These are phyloP conservation scores for Aphanomyces astaci DNA, from an alignment of 352 stramenopile genomes.

Conservation along the genomic window DNA sequence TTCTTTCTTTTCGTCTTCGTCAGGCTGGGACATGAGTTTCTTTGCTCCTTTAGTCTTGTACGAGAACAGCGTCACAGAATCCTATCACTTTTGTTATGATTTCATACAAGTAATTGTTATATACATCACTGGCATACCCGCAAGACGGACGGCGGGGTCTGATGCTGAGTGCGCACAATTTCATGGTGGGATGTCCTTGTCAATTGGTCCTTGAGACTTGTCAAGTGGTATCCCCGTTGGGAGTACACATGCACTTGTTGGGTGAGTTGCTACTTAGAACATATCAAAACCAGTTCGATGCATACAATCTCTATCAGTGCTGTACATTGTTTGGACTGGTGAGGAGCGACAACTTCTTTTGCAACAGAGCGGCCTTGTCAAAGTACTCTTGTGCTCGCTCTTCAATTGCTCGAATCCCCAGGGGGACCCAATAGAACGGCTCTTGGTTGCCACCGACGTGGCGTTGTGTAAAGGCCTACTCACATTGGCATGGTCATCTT, in stretches of 20 bases:
- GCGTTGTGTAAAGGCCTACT: conserved; percentile 1
- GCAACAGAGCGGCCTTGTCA: conserved; percentile 12
- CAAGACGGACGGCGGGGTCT: background rate
- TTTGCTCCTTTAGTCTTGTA: conserved; percentile 18
- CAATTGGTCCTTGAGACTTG: conserved; percentile 26
- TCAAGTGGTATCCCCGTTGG: conserved; percentile 46
- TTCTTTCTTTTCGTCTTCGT: background rate
- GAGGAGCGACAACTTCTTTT: conserved; percentile 25
- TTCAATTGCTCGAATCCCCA: conserved; percentile 13
- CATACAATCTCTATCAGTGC: conserved; percentile 34
- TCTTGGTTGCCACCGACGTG: background rate
- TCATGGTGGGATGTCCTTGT: background rate
- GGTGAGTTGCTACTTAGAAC: conserved; percentile 26
- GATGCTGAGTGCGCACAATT: background rate
- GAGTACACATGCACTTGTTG: conserved; percentile 39
- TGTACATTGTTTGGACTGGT: conserved; percentile 30
- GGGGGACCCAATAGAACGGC: conserved; percentile 19
- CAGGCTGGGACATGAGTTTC: too few relatives aligned
- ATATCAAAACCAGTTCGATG: conserved; percentile 32
- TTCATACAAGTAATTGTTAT: too few relatives aligned
- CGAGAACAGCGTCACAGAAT: conserved; percentile 7
- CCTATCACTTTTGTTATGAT: background rate
- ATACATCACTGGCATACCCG: background rate
- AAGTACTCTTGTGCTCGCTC: conserved; percentile 25
- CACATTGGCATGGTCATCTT: too few relatives aligned